These are phyloP conservation scores for Nicotiana sylvestris DNA, from an alignment of 257 asterid genomes.

Conservation along the genomic window DNA sequence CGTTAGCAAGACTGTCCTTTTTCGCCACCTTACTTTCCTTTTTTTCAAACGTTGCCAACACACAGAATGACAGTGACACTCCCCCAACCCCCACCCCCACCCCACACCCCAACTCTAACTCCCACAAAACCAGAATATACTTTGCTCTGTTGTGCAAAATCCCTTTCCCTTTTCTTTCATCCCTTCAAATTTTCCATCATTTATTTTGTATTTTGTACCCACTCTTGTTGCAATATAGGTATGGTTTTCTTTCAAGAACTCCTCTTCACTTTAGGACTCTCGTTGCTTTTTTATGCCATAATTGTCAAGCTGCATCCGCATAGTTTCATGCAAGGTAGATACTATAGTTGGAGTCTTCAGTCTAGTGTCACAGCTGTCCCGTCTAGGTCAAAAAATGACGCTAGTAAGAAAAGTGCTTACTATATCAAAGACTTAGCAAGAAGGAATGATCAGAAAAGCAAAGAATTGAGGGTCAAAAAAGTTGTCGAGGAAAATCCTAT, in stretches of 20 bases:
- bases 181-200: not conserved
- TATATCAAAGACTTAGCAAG: not conserved
- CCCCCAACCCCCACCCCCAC: not conserved
- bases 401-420: not conserved
- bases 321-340: not conserved
- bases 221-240: not conserved
- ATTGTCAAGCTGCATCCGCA: slow-evolving; percentile 6
- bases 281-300: slow-evolving; percentile 22
- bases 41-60: not conserved
- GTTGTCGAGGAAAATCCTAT: not conserved
- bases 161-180: not conserved
- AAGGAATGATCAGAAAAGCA: not conserved
- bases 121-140: slow-evolving; percentile 23
- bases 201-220: not conserved
- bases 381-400: not conserved
- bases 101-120: too few species aligned
- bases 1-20: not conserved
- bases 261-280: slow-evolving; percentile 24
- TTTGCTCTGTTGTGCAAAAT: slow-evolving; percentile 12
- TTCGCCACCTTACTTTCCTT: not conserved
- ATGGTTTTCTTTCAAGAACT: not conserved
- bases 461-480: too few species aligned
- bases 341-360: too few species aligned
- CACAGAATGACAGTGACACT: slow-evolving; percentile 9
- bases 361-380: not conserved